Conservation (phyloP, 1,284 basidiomycete species). For the Pterulicium gracile region DNA sequence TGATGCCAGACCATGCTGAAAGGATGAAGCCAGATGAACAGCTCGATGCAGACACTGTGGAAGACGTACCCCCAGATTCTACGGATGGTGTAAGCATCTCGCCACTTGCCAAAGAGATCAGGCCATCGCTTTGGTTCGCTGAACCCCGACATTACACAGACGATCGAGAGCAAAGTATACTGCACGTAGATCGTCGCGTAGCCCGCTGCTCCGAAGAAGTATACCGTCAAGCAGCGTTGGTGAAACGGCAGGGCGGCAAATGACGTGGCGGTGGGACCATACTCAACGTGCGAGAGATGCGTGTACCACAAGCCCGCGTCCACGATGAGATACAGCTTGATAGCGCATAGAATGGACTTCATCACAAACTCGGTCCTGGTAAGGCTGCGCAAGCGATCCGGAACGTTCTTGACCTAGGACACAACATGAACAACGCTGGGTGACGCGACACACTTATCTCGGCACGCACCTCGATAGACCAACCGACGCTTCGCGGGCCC, state of each 20-base stretch:
- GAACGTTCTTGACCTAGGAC: constrained; percentile 1
- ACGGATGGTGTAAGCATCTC: constrained; percentile 9
- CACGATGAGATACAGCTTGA: neutral
- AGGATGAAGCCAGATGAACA: neutral
- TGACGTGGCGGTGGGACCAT: neutral
- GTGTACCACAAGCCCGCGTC: neutral
- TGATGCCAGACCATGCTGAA: constrained; percentile 12
- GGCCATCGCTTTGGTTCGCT: constrained; percentile 9
- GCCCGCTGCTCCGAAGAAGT: neutral
- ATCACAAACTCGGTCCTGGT: neutral
- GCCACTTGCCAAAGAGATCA: constrained; percentile 6
- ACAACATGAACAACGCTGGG: too few relatives aligned
- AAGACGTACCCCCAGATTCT: constrained; percentile 10
- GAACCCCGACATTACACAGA: neutral
- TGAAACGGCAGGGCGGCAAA: neutral
- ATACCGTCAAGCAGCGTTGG: neutral
- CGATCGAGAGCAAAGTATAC: neutral
- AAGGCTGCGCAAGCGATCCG: neutral
- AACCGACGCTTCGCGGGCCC: neutral
- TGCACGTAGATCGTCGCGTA: neutral
- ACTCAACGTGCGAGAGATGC: neutral
- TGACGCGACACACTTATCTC: neutral
- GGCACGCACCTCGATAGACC: neutral
- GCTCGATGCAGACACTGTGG: neutral
- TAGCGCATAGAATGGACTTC: neutral